phyloP scores from a whole-genome alignment of 164 flowering plant species.

The Santalum album region DNA sequence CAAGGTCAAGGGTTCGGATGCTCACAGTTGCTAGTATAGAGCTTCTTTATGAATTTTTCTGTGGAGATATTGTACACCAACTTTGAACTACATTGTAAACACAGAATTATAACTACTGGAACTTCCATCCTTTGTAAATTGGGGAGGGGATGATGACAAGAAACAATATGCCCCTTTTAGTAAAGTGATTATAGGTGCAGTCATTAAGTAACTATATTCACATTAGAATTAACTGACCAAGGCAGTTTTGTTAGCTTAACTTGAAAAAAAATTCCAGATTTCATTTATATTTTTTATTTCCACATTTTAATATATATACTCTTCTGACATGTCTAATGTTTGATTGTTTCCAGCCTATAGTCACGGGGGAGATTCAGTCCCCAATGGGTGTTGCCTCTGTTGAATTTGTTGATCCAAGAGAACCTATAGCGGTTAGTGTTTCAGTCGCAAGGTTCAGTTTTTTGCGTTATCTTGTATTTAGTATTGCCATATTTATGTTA shows the following conservation, averaged over 20 bases:
- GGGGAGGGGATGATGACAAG: too few relatives aligned
- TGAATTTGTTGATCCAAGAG: constrained; percentile 93
- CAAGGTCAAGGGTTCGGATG: too few relatives aligned
- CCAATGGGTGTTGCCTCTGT: constrained; percentile 88
- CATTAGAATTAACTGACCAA: too few relatives aligned
- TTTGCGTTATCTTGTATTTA: background rate
- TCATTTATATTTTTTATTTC: background rate
- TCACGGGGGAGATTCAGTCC: constrained; percentile 75
- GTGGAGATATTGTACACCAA: too few relatives aligned
- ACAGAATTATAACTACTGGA: too few relatives aligned
- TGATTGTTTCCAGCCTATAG: constrained; percentile 51
- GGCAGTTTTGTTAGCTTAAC: background rate
- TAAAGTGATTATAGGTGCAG: too few relatives aligned
- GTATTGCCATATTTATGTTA: background rate
- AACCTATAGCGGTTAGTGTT: constrained; percentile 76
- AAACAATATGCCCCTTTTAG: too few relatives aligned
- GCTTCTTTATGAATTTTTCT: too few relatives aligned
- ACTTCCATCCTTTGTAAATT: too few relatives aligned
- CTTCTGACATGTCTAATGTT: constrained; percentile 1
- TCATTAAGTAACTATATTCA: too few relatives aligned
- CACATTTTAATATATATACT: background rate
- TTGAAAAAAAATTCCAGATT: background rate
- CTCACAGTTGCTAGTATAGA: too few relatives aligned
- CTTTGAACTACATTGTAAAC: too few relatives aligned
- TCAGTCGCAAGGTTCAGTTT: background rate